Percentiles rank a stretch among this genome's conserved stretches.
Conservation (phyloP, 106 monocot genomes). For the Allium fistulosum region DNA sequence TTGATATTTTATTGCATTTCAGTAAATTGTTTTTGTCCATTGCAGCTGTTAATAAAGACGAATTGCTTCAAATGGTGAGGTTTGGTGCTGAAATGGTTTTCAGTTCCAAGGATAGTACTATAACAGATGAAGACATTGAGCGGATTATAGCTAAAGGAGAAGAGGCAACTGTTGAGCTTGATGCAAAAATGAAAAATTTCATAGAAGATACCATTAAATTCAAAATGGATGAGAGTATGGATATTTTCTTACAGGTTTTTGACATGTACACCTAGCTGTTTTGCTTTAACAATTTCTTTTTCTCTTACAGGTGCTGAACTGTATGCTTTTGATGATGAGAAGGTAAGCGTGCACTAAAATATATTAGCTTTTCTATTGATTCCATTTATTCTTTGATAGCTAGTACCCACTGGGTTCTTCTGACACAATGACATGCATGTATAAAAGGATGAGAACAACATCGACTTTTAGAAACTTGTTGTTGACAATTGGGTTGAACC, state of each 20-base stretch:
- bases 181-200: conserved; percentile 98
- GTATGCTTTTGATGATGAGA: conserved; percentile 94
- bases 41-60: conserved; percentile 98
- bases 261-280: conserved; percentile 3
- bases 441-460: conserved; percentile 67
- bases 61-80: conserved; percentile 96
- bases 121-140: conserved; percentile 98
- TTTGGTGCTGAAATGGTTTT: conserved; percentile 99
- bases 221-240: conserved; percentile 99
- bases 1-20: too few relatives aligned
- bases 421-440: conserved; percentile 7
- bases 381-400: neutral
- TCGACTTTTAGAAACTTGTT: conserved; percentile 88
- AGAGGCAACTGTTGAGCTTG: conserved; percentile 93
- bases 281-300: conserved; percentile 39
- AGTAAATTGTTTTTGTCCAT: too few relatives aligned
- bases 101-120: conserved; percentile 94
- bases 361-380: neutral
- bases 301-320: conserved; percentile 80
- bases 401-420: neutral
- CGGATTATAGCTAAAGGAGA: conserved; percentile 99
- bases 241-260: neutral
- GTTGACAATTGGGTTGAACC: conserved; percentile 93
- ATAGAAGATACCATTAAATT: conserved; percentile 99
- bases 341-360: conserved; percentile 31